Conservation (phyloP, 2,329 filamentous ascomycete species). For the Malbranchea cinnamomea region DNA sequence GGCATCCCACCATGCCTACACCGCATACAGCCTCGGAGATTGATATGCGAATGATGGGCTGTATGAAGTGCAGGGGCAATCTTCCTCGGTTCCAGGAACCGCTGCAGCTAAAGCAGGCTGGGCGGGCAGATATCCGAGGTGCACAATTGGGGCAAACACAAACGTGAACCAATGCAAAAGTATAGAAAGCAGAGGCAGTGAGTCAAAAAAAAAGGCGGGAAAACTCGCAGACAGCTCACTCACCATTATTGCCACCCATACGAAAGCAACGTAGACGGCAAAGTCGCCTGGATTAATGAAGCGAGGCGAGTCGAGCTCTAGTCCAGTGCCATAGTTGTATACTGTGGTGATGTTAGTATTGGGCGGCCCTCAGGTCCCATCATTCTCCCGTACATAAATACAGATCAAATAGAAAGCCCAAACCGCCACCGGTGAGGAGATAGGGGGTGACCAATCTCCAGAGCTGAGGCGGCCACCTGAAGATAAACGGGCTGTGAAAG, state of each 20-base stretch:
- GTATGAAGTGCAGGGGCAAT: constrained; percentile 52
- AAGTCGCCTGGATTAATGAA: constrained; percentile 66
- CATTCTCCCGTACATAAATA: constrained; percentile 45
- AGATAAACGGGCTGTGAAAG: constrained; percentile 32
- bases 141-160: constrained; percentile 11
- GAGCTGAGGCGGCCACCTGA: constrained; percentile 43
- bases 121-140: constrained; percentile 68
- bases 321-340: constrained; percentile 59
- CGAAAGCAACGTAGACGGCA: constrained; percentile 64
- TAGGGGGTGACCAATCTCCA: constrained; percentile 47
- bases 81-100: constrained; percentile 77
- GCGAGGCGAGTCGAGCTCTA: constrained; percentile 57
- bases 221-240: constrained; percentile 28
- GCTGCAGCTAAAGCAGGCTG: constrained; percentile 54
- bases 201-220: constrained; percentile 3
- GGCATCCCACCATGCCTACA: constrained; percentile 64
- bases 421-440: constrained; percentile 39
- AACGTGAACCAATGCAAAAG: constrained; percentile 7
- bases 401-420: constrained; percentile 54
- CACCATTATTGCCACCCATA: constrained; percentile 61
- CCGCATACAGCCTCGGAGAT: constrained; percentile 45
- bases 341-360: constrained; percentile 33
- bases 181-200: constrained; percentile 12
- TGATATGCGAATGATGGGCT: constrained; percentile 51
- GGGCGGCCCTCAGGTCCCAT: constrained; percentile 11